phyloP scores from a whole-genome alignment of 2,329 filamentous ascomycete species.

The Keithomyces neogunnii region DNA sequence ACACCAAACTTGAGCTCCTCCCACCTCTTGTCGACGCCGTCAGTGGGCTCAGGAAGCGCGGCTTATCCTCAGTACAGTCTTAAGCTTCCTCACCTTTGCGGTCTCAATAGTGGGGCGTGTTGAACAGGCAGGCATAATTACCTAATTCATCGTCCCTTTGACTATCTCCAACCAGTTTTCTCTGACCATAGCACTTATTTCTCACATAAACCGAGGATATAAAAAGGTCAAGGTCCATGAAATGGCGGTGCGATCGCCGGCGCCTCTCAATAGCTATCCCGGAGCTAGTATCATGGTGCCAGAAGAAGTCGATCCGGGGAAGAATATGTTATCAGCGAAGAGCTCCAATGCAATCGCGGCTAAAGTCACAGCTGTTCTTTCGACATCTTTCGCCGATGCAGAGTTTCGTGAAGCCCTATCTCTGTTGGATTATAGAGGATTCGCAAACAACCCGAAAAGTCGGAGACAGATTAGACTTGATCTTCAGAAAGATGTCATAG shows the following conservation, averaged over 20 bases:
- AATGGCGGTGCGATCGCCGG: not conserved
- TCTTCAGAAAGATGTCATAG: conserved; percentile 84
- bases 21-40: too few relatives aligned
- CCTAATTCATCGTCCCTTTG: too few relatives aligned
- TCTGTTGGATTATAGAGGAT: conserved; percentile 63
- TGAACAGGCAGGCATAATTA: too few relatives aligned
- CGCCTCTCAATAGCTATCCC: not conserved
- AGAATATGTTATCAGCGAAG: not conserved
- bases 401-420: conserved; percentile 81
- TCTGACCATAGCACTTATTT: too few relatives aligned
- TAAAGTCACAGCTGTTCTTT: conserved; percentile 77
- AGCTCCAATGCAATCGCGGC: conserved; percentile 62
- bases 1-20: too few relatives aligned
- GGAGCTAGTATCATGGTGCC: not conserved
- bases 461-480: conserved; percentile 73
- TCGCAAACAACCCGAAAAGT: conserved; percentile 68
- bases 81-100: too few relatives aligned
- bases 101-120: too few relatives aligned
- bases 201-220: too few relatives aligned
- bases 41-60: too few relatives aligned
- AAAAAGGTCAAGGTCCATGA: too few relatives aligned
- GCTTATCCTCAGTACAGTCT: too few relatives aligned
- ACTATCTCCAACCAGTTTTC: too few relatives aligned
- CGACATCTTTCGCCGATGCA: conserved; percentile 83
- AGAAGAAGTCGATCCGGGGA: not conserved